Conservation (phyloP, 345 rosid genomes). For the Leavenworthia alabamica region DNA sequence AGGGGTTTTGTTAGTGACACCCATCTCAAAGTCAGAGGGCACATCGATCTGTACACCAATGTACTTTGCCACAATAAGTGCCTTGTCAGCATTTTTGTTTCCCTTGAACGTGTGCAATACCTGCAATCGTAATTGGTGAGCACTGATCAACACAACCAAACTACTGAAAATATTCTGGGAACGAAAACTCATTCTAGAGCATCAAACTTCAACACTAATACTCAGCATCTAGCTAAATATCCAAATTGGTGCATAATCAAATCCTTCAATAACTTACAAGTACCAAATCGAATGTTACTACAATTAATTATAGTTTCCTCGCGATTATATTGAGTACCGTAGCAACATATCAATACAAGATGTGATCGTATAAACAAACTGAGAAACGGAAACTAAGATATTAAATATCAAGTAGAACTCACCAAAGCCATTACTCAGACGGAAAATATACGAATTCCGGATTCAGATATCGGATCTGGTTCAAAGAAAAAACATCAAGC, state of each 20-base stretch:
- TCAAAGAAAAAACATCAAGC: conserved; percentile 10
- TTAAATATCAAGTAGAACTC: conserved; percentile 27
- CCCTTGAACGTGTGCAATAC: conserved; percentile 48
- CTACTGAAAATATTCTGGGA: too few species aligned
- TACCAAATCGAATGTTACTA: not conserved
- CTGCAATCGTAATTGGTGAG: conserved; percentile 31
- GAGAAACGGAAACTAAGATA: too few species aligned
- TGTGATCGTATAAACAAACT: conserved; percentile 7
- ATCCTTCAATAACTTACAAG: not conserved
- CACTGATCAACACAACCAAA: too few species aligned
- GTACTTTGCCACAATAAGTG: conserved; percentile 79
- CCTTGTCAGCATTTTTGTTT: conserved; percentile 59
- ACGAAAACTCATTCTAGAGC: too few species aligned
- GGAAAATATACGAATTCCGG: conserved; percentile 17
- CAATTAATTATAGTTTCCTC: not conserved
- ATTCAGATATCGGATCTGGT: conserved; percentile 52
- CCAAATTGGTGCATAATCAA: not conserved
- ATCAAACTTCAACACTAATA: not conserved
- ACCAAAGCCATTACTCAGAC: conserved; percentile 66
- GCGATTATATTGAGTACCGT: not conserved
- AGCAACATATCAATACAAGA: not conserved
- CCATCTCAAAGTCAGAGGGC: conserved; percentile 61
- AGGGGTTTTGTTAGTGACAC: conserved; percentile 72
- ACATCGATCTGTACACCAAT: conserved; percentile 58
- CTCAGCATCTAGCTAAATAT: too few species aligned